phyloP scores from a whole-genome alignment of 2,329 filamentous ascomycete species.

The Cercospora janseana region DNA sequence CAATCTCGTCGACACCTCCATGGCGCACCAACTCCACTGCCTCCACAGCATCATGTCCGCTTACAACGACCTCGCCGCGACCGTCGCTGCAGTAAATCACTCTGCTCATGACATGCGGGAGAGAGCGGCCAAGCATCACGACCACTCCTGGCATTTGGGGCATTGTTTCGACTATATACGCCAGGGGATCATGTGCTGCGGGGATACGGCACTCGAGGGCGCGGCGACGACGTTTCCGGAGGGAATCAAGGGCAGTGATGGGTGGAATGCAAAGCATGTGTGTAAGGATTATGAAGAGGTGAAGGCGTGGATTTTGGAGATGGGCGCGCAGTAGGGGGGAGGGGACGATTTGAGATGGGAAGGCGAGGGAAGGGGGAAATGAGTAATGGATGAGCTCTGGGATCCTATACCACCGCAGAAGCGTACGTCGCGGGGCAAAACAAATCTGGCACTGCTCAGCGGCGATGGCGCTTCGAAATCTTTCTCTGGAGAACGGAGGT shows the following conservation, averaged over 20 bases:
- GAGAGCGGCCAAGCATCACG: constrained; percentile 7
- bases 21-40: constrained; percentile 16
- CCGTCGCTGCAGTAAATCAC: neutral
- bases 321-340: neutral
- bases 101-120: neutral
- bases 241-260: constrained; percentile 14
- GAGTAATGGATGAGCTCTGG: too few species aligned
- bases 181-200: constrained; percentile 18
- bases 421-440: too few species aligned
- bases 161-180: constrained; percentile 18
- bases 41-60: constrained; percentile 14
- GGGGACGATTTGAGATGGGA: too few species aligned
- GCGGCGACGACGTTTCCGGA: constrained; percentile 17
- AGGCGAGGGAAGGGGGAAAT: too few species aligned
- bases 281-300: constrained; percentile 17
- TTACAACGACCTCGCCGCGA: constrained; percentile 10
- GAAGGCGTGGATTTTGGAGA: constrained; percentile 11
- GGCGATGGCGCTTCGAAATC: too few species aligned
- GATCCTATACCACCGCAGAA: too few species aligned
- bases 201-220: constrained; percentile 16
- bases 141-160: constrained; percentile 17
- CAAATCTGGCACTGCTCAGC: too few species aligned
- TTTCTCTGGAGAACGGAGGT: too few species aligned
- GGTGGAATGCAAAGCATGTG: constrained; percentile 17
- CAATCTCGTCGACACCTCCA: constrained; percentile 13